Base-by-base conservation (phyloP, 2,329 filamentous ascomycete genomes). In the Sclerotinia borealis region DNA sequence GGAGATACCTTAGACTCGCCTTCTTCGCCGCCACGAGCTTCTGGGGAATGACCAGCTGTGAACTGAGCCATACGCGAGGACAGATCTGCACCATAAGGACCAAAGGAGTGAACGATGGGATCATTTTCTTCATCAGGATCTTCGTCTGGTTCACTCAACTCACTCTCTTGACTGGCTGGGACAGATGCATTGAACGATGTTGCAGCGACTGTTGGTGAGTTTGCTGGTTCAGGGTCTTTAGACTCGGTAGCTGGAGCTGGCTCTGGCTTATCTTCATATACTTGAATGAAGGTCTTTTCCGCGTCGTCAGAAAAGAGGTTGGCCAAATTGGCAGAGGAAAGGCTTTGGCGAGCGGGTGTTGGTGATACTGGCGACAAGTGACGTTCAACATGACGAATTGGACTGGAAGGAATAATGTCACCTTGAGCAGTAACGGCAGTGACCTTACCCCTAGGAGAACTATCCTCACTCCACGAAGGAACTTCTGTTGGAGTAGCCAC, bases 41-140 rank as follows among this genome's bases (percentile, higher is more conserved):
- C 80, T 29, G 90, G 90, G 9, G 90, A 91, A 55, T 79, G 68
- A 43, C 58, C 80, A 5, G 90, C 83, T 56, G 82, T 83, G 78
- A 97, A 89, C 2, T 90, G 91, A 27, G 91, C 90, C 75, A 97
- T 83, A 31, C 91, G 87, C 66, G 85, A 85, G n/a, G 93, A 86
- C 43, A 96, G 81, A 73, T 96, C 91, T 61, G 90, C 90, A 48
- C 92, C 92, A 72, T 91, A 96, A 0, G 92, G 92, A 19, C 92
- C 93, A 69, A 97, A 97, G 0, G 93, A 96, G 76, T 95, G 91
- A 22, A 97, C 81, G 61, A 96, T 87, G 3, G 93, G 93, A 70
- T 98, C 95, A 68, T 97, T 97, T 77, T 98, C 93, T 78, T 97
- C 93, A 70, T 93, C 89, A 0, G 90, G 88, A 67, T 96, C 86